These are phyloP conservation scores for Microcos paniculata DNA, from an alignment of 345 rosid genomes.

Conservation along the genomic window DNA sequence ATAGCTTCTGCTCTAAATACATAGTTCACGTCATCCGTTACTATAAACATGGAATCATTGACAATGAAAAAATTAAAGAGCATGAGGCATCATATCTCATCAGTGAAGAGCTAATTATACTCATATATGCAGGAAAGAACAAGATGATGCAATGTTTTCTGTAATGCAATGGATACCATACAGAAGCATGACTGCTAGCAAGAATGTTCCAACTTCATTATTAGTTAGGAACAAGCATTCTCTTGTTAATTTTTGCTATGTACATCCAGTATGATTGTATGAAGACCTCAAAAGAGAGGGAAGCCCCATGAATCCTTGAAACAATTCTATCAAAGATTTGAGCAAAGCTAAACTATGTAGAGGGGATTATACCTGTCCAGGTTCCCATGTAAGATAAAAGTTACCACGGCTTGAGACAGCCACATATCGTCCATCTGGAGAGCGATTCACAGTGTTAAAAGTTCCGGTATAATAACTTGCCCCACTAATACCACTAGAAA, in stretches of 20 bases:
- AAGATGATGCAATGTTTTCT: background rate
- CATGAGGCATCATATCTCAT: background rate
- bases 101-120: background rate
- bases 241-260: background rate
- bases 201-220: background rate
- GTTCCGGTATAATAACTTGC: slow-evolving; percentile 97
- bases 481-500: slow-evolving; percentile 97
- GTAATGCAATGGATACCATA: background rate
- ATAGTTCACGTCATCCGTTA: background rate
- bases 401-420: slow-evolving; percentile 99
- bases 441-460: slow-evolving; percentile 87
- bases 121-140: background rate
- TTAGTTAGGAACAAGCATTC: background rate
- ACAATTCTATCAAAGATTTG: background rate
- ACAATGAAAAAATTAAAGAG: background rate
- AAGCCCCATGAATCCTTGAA: background rate
- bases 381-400: slow-evolving; percentile 96
- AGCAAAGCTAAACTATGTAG: background rate
- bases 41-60: background rate
- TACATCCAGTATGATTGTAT: background rate
- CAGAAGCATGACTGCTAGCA: background rate
- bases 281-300: background rate
- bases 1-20: background rate
- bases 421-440: slow-evolving; percentile 90
- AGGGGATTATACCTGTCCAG: slow-evolving; percentile 72